phyloP scores from a whole-genome alignment of 805 yeast species.

The Cyberlindnera suaveolens region DNA sequence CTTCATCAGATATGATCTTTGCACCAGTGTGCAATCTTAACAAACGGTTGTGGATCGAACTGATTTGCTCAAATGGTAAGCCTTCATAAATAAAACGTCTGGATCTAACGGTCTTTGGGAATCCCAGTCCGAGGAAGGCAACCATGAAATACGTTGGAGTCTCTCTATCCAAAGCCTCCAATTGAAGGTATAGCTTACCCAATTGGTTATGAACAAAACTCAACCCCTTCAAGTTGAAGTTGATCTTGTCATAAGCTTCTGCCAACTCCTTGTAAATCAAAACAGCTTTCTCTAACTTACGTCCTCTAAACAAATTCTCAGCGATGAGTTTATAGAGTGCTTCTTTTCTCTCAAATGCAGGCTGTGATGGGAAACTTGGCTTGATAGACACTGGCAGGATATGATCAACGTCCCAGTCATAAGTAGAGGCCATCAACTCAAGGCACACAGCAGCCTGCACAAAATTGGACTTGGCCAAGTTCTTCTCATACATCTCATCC shows the following conservation, averaged over 20 bases:
- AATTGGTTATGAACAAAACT: constrained; percentile 64
- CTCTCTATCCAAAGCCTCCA: constrained; percentile 64
- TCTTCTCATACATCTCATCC: constrained; percentile 63
- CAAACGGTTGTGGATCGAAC: constrained; percentile 73
- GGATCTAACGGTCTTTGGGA: constrained; percentile 71
- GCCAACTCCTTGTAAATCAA: constrained; percentile 72
- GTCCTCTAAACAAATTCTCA: constrained; percentile 59
- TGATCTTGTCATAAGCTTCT: constrained; percentile 63
- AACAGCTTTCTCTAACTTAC: constrained; percentile 73
- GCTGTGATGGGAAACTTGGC: constrained; percentile 75
- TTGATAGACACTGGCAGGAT: constrained; percentile 48
- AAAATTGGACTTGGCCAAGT: constrained; percentile 51
- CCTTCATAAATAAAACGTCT: constrained; percentile 82
- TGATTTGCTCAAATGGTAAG: constrained; percentile 78
- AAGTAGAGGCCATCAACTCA: constrained; percentile 71
- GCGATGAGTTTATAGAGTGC: constrained; percentile 65
- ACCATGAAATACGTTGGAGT: constrained; percentile 77
- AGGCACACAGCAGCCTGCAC: constrained; percentile 82
- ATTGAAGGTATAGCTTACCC: constrained; percentile 57
- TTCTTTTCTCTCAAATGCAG: constrained; percentile 78
- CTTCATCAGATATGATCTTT: constrained; percentile 53
- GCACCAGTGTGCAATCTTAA: constrained; percentile 78
- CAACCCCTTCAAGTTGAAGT: constrained; percentile 72
- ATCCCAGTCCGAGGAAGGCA: constrained; percentile 76
- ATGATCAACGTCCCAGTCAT: constrained; percentile 62